Base-by-base conservation (phyloP, 1,284 basidiomycete species). In the Cutaneotrichosporon dermatis region DNA sequence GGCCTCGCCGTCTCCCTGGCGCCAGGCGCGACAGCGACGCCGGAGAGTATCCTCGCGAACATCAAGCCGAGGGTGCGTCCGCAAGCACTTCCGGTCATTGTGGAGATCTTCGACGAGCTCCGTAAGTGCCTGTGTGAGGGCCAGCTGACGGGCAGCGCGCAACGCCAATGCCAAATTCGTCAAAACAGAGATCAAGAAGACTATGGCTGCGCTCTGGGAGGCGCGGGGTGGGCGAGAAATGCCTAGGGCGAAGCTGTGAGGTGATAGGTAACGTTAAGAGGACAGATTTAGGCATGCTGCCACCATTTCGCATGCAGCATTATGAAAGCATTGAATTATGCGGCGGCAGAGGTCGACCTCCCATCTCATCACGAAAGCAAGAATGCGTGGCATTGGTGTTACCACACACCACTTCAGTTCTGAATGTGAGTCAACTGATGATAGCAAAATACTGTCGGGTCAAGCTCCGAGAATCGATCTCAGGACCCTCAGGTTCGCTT, bases 1-100 rank as follows among this genome's bases (percentile, higher is more conserved):
- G 73, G 73, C 3, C 70, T 66, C 0, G 62, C 69, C 15, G 69
- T 76, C 4, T 60, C 62, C 3, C 66, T 76, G 57, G 69, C 33
- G 12, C 58, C 45, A 35, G 63, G 53, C 1, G 58, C 55, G 34
- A 57, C 44, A 1, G 58, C 61, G 2, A 60, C 58, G 16, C 46
- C 49, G 13, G 55, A 54, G 39, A 46, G 45, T 8, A 49, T 63
- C 39, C 51, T 51, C n/a, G 55, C 37, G 6, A 43, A 46, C 13
- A 58, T 52, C 35, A 41, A 36, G 15, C 39, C 43, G 33, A 49
- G 52, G 43, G 64, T 64, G n/a, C 50, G 62, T 2, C 39, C 50
- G 16, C 59, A 59, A 0, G 59, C 62, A 2, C 57, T 54, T 1
- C 62, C 62, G 0, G 62, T 49, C 33, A 58, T 64, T n/a, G 48